Evolutionary conservation across 2,329 filamentous ascomycete species (phyloP), one percentile per base, ranked within the genome.

Genomic region (Sclerotinia sclerotiorum): DNA sequence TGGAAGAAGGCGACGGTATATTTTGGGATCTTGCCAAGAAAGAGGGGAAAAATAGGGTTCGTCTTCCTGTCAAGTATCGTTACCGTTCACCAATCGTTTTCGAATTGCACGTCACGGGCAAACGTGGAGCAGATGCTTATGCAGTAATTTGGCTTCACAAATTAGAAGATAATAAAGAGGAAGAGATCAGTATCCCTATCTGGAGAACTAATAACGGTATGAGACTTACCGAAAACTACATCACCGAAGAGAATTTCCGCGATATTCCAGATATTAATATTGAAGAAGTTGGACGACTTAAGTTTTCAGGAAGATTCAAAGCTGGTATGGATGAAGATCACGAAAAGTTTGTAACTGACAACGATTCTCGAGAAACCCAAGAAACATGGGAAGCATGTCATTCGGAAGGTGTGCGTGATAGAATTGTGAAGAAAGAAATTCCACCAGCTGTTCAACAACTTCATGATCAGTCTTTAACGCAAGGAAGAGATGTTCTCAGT

Each of bases 311-410:
- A 15, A 85, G 88, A 17, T 98, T 98, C 82, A 96, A 95, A 72
- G 89, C 94, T 0, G 94, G 94, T 19, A 97, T 92, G 61, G 94
- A 97, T 77, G 88, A 92, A 66, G 90, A 92, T 24, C 95, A 98
- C 77, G 85, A 92, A 72, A 84, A 84, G 1, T 97, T 97, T 74
- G 89, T 97, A 29, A 86, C 88, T 60, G 92, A 96, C 78, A 97
- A 97, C 75, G 89, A 97, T 77, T 90, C 90, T 1, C 89, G 94
- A 44, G 95, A 98, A 82, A 97, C 94, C 0, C 97, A 92, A 72
- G 94, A 98, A 80, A 91, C 90, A 0, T 98, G 94, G 93, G 93
- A 97, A 79, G 92, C 93, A 0, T 97, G 94, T 78, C 87, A 90
- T 52, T 88, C 93, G 0, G 94, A 98, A 78, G 94, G 94, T 17